These are phyloP conservation scores for Leccinum ochraceum DNA, from an alignment of 768 basidiomycete genomes.

Conservation along the genomic window DNA sequence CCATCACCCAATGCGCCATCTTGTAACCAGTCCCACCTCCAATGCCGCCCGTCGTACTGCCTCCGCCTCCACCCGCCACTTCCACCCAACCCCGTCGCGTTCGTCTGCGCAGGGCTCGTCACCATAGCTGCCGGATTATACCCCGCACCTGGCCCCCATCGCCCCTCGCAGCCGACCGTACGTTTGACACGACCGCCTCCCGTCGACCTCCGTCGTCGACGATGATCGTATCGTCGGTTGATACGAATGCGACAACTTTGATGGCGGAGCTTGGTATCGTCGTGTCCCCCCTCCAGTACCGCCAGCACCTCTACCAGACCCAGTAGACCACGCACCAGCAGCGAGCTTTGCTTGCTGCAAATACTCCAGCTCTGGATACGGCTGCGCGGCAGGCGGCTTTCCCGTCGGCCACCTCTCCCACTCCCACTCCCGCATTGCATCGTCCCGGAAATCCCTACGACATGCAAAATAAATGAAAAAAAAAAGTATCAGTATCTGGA, in stretches of 20 bases:
- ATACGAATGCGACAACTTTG: slow-evolving; percentile 35
- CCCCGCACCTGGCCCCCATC: slow-evolving; percentile 44
- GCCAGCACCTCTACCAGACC: slow-evolving; percentile 28
- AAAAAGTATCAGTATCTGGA: background rate
- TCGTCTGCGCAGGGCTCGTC: slow-evolving; percentile 76
- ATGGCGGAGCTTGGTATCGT: slow-evolving; percentile 48
- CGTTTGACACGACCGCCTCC: slow-evolving; percentile 82
- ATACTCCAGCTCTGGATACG: slow-evolving; percentile 88
- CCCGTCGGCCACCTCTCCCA: slow-evolving; percentile 65
- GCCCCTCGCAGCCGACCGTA: slow-evolving; percentile 60
- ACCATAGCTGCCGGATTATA: slow-evolving; percentile 56
- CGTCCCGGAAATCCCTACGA: slow-evolving; percentile 56
- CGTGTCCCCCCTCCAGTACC: slow-evolving; percentile 8
- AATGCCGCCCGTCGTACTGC: background rate
- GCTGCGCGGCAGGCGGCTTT: slow-evolving; percentile 64
- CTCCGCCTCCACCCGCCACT: background rate
- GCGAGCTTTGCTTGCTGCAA: slow-evolving; percentile 89
- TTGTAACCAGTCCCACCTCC: no score
- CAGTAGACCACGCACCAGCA: slow-evolving; percentile 54
- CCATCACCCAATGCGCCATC: no score
- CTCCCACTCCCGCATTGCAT: slow-evolving; percentile 96
- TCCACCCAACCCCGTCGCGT: slow-evolving; percentile 41
- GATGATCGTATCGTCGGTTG: slow-evolving; percentile 53
- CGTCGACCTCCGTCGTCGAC: slow-evolving; percentile 70
- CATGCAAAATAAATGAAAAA: background rate